Base-by-base conservation (phyloP, 345 rosid genomes). In the Murraya koenigii region DNA sequence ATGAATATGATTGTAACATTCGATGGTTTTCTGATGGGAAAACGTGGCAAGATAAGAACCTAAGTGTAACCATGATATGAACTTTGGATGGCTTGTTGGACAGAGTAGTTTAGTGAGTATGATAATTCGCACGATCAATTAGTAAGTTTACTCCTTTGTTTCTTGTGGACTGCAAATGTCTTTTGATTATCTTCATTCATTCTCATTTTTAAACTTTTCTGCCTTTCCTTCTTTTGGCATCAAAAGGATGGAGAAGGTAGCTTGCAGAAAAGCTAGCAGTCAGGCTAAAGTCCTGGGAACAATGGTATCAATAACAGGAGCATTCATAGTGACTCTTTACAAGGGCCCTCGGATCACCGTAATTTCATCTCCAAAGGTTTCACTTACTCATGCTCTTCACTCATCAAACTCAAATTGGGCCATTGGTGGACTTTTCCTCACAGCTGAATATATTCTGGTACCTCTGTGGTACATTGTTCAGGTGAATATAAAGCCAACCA, bases 391-490 rank as follows among this genome's bases (percentile, higher is more conserved):
- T 41, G 65, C 83, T 74, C 82, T 87, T 28, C 87, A 75, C 38
- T 87, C 95, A 0, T 63, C 94, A 2, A 71, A 82, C 28, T 69
- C 86, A 15, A 83, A 87, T 59, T 95, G 98, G 99, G 81, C 90
- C 26, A 64, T 91, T 55, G 99, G 99, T 8, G 97, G 94, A 0
- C 66, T 86, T 70, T 88, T 91, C 30, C 94, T 95, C 47, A 70
- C 93, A 0, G 92, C 85, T 1, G 94, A 91, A 80, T 92, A 95
- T 56, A 79, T 91, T 26, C 81, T 91, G 7, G 77, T 89, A 75
- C 93, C 99, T 5, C 71, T 95, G 7, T 92, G 98, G 98, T 91
- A 91, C 87, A 92, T 95, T 79, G 92, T 95, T 82, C 94, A 90
- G 98, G 99, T 95, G 5, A 20, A 25, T 6, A 22, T 7, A 39